Evolutionary conservation across 2,329 filamentous ascomycete genomes (phyloP), one percentile per base, ranked within the genome.

Genomic region (Trichoderma lentiforme): DNA sequence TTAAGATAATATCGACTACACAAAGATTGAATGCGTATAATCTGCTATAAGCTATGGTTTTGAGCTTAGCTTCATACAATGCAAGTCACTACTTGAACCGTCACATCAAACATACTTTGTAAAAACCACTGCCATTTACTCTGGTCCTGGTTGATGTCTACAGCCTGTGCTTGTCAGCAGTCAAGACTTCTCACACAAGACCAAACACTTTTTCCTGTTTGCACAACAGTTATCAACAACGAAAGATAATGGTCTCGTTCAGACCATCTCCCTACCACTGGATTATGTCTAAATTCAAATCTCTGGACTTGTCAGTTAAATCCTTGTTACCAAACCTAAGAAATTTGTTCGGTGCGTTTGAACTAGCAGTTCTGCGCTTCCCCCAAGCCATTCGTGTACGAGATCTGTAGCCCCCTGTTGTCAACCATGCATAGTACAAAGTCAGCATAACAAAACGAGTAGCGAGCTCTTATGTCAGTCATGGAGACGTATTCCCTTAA

Each of bases 401-500:
- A 65, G 62, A 53, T 57, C 53, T 73, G 68, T 61, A 39, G 60
- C 71, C 72, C 65, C 64, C 58, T 73, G 70, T 71, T 26, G 71
- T 73, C 70, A 73, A 73, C 69, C 70, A 70, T 72, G 65, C 28
- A 70, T 64, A 72, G 21, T 71, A 67, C 68, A 71, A 62, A 71
- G 71, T 71, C 69, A 73, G 68, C 61, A 65, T 69, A 69, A 51
- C 68, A 71, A 68, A 67, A 32, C 56, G 63, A 53, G 68, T 43
- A 67, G 71, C 63, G 34, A 71, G 71, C 72, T 73, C 68, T 60
- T 71, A 58, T 66, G 71, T 70, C 71, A 69, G 36, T 71, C 34
- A 57, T 64, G 71, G 30, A 57, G 72, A 70, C 24, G 63, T 56
- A 68, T 56, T 61, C 53, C 71, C 36, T 70, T 76, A 88, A 60